Base-by-base conservation (phyloP, 441 rosid genomes). In the Populus trichocarpa region DNA sequence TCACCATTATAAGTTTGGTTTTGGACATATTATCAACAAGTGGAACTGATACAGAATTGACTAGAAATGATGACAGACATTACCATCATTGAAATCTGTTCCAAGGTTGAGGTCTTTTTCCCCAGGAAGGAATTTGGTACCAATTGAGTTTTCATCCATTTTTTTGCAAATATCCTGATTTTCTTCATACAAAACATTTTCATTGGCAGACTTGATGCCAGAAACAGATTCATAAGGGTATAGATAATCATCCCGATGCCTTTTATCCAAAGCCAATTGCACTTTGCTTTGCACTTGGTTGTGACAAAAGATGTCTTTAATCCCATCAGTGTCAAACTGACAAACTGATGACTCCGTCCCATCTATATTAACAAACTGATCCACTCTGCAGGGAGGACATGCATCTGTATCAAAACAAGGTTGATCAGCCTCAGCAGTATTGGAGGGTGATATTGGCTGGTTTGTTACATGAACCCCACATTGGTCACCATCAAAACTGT, bases 401-500 rank as follows among this genome's bases (percentile, higher is more conserved):
- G 32, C 32, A 30, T 30, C 32, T 30, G 32, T 3, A 30, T 30
- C 32, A 30, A 30, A 30, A 30, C 32, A 30, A 30, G 32, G 32
- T 30, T 30, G 32, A 30, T 30, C 32, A 30, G 32, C 32, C 32
- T 30, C 32, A 30, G 32, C 32, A 30, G 67, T 33, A 65, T 81
- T 78, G 53, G 79, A 77, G 78, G 80, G 73, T 20, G 57, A 64
- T 71, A 28, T 42, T 70, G 74, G 76, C 74, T 69, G 79, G 33
- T 80, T 75, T 77, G 69, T 80, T 36, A 69, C 79, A 63, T 53
- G 78, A 78, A 72, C 81, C 53, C 68, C 83, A 78, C 70, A 59
- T 66, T 79, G 83, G 70, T 81, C 82, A 79, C 86, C 89, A 81
- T 89, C 88, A 80, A 85, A 85, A 82, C 88, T 89, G 84, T 90